Evolutionary conservation across 2,329 filamentous ascomycete species (phyloP), one percentile per base, ranked within the genome.

Genomic region (Pestalotiopsis sp.): DNA sequence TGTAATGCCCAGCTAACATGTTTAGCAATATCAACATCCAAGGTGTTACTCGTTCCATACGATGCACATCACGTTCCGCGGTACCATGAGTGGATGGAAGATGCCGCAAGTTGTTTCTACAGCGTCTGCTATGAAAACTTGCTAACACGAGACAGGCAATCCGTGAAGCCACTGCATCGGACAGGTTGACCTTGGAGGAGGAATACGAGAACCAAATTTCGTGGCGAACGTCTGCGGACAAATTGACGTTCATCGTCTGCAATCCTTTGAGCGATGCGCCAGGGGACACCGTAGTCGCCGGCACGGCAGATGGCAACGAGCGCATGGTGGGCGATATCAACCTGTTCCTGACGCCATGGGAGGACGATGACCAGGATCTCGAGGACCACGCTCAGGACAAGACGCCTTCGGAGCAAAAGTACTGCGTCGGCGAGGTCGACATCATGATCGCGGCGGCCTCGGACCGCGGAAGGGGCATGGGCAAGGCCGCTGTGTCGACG

Each of bases 31-130:
- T 85, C 88, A 3, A 92, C 92, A 1, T 80, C 86, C 4, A 84
- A 84, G 64, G 83, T 93, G 59, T 86, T 97, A 20, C 87, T 98
- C 11, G 94, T 97, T 11, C 95, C 95, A 0, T 98, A 98, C 80
- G 91, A 91, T 71, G 81, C 85, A 49, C 92, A 90, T 76, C 95
- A 98, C 83, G 95, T 98, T 27, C 86, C 86, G 17, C 90, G 86
- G 49, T 98, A 98, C 78, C 93, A 97, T 78, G 83, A 86, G 75
- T 98, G 95, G 95, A 98, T 98, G 95, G 87, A 95, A 83, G 91
- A 96, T 75, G 86, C 91, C 65, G 92, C 88, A 78, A 73, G 80
- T 23, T 66, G 62, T 49, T 64, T 23, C 38, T 20, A 4, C 20
- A 14, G 17, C 4, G 11, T 3, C 17, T 12, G 36, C 31, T 4